Evolutionary conservation across 305 asterid species (phyloP), one percentile per base, ranked within the genome.

Genomic region (Fraxinus baroniana): DNA sequence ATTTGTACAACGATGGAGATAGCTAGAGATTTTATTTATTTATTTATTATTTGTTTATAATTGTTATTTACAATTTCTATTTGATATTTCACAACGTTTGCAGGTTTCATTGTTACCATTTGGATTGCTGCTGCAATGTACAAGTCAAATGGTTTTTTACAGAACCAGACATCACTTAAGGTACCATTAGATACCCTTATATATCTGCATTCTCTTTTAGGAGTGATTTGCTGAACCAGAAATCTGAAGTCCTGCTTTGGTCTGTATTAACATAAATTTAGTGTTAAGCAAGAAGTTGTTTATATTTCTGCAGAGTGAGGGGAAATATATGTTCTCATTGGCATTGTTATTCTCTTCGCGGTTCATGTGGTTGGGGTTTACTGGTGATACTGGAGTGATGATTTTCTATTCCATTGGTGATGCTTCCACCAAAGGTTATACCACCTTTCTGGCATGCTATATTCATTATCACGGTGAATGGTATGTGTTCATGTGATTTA

Each of bases 121-220:
- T 94, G 94, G 93, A 85, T 94, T 79, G 93, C 97, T 87, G 95
- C 89, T 12, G 86, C 92, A 75, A 87, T 94, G 97, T 91, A 93
- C 81, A 92, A 90, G 91, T 94, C 95, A 10, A 94, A 94, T 86
- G 97, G 91, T 86, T 84, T 94, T 80, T 89, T 94, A n/a, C 88
- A 90, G 87, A 93, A 90, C 89, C 97, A 94, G 90, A 93, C 97
- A 49, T 91, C 98, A 73, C 94, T 94, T 75, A 93, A 94, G 97
- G 97, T 93, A 87, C 62, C 75, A 79, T 66, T 20, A 17, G 30
- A 7, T 70, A 9, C 44, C n/a, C 52, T 5, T 60, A 10, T 68
- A 10, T 68, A 72, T 35, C 22, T 73, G 26, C 68, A 6, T 60
- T 77, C 78, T 79, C 49, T 70, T 32, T 80, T 35, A 70, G 41